Base-by-base conservation (phyloP, 371 early-diverging fungal genomes). In the Saksenaea oblongispora region DNA sequence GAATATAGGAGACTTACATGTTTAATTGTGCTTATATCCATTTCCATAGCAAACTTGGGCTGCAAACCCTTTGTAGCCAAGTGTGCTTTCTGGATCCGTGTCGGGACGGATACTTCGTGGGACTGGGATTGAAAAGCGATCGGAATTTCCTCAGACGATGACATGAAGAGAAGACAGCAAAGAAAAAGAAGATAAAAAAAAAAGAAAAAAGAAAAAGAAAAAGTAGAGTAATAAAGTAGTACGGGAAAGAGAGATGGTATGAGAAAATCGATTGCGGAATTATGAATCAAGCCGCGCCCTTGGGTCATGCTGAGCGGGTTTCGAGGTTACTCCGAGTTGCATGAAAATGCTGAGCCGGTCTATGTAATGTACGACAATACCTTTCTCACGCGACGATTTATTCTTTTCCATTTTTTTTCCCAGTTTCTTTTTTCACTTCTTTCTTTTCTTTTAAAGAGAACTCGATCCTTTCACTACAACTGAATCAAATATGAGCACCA, bases 31-130 rank as follows among this genome's bases (percentile, higher is more conserved):
- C 63, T 65, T 18, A 70, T 63, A 51, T 72, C 65, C 31, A 75
- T 61, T 31, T 79, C 75, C 24, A 70, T 57, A 18, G 61, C 71
- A 36, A 73, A 76, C 24, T 69, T 68, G 9, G 69, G 66, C 15
- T 75, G 76, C 15, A 67, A 58, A 15, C 71, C 71, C 26, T 64
- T 54, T 7, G 67, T 44, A 39, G 71, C 67, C 54, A 71, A 53
- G 10, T 44, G 51, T 22, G 54, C 64, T 59, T 59, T 64, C 15
- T 35, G 47, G 22, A 47, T 47, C n/a, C 51, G 51, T 11, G 51
- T 47, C 22, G 51, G 51, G 9, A 47, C 22, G 51, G 51, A 47
- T 17, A 47, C 51, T 47, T 47, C 51, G 11, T n/a, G 5, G 22
- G 51, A 47, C 51, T 47, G 51, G 24, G 51, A 47, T 22, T 47